Evolutionary conservation across 768 basidiomycete species (phyloP).

Genomic region (Russula compacta): DNA sequence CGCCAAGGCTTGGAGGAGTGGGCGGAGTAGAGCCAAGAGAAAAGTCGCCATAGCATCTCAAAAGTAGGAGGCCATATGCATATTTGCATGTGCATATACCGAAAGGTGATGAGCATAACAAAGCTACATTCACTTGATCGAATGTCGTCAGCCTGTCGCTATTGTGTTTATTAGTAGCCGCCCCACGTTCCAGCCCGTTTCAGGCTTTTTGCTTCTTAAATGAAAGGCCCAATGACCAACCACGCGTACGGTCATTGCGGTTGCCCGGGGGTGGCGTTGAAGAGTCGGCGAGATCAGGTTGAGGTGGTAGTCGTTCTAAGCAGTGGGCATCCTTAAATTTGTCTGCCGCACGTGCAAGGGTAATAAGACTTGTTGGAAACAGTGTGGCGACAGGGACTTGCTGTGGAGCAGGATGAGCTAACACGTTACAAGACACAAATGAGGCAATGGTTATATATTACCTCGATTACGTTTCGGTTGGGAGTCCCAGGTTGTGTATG

Average conservation of each 20-base stretch:
- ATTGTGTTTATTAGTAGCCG: not conserved
- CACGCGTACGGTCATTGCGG: not conserved
- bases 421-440: not conserved
- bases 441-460: not conserved
- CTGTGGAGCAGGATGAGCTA: not conserved
- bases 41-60: too few relatives aligned
- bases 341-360: slow-evolving; percentile 3
- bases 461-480: not conserved
- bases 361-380: slow-evolving; percentile 6
- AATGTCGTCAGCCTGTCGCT: not conserved
- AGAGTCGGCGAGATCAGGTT: not conserved
- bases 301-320: slow-evolving; percentile 5
- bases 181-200: not conserved
- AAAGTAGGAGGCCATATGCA: too few relatives aligned
- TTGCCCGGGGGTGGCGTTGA: not conserved
- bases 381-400: slow-evolving; percentile 1
- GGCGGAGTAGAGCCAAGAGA: too few relatives aligned
- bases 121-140: not conserved
- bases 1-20: too few relatives aligned
- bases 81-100: not conserved
- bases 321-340: slow-evolving; percentile 17
- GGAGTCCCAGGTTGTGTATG: not conserved
- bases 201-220: slow-evolving; percentile 2
- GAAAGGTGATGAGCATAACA: not conserved
- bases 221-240: slow-evolving; percentile 8